A percentile compares a stretch with the other conserved stretches of the same genome.
Conservation (phyloP, 805 yeast genomes). For the Pichia insulana region DNA sequence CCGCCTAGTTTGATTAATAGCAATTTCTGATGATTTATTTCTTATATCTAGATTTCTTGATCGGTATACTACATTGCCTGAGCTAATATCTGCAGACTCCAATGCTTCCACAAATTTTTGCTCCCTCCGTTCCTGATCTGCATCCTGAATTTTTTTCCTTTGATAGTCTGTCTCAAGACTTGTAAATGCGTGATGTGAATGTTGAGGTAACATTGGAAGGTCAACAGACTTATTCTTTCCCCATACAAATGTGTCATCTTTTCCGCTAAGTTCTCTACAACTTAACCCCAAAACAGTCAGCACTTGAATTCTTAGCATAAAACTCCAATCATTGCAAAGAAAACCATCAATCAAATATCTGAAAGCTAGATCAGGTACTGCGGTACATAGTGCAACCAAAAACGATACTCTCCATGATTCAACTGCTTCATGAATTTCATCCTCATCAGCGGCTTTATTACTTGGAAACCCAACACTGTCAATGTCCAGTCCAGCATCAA, state of each 20-base stretch:
- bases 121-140: constrained; percentile 35
- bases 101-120: constrained; percentile 24
- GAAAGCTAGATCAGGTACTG: constrained; percentile 36
- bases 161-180: constrained; percentile 18
- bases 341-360: constrained; percentile 39
- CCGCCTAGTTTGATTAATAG: constrained; percentile 6
- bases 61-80: constrained; percentile 36
- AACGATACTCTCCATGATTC: constrained; percentile 58
- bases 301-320: constrained; percentile 67
- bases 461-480: constrained; percentile 30
- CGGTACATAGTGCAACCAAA: constrained; percentile 54
- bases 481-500: constrained; percentile 43
- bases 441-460: constrained; percentile 2
- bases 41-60: constrained; percentile 30
- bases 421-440: constrained; percentile 43
- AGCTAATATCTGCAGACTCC: constrained; percentile 18
- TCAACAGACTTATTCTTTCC: constrained; percentile 27
- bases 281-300: constrained; percentile 62
- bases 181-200: constrained; percentile 37
- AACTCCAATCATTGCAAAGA: constrained; percentile 65
- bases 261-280: constrained; percentile 59
- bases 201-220: constrained; percentile 35
- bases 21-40: constrained; percentile 10
- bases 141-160: constrained; percentile 18
- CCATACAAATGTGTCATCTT: constrained; percentile 40